A percentile compares a stretch with the other conserved stretches of the same genome.
Conservation (phyloP, 2,329 filamentous ascomycete genomes). For the Trichoderma endophyticum region DNA sequence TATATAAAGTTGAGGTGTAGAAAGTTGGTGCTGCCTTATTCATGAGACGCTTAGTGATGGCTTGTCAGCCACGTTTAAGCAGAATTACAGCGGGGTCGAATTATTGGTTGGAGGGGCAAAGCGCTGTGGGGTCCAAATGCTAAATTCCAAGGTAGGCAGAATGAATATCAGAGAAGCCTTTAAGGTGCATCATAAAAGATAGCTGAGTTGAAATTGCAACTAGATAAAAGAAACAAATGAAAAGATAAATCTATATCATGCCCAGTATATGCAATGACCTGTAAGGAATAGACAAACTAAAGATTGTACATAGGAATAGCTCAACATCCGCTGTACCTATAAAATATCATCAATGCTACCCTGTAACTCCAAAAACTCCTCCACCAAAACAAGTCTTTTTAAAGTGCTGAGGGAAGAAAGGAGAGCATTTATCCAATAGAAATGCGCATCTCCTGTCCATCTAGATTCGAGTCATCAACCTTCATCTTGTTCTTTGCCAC, state of each 20-base stretch:
- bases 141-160: too few species aligned
- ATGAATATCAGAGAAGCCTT: too few species aligned
- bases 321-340: background rate
- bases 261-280: background rate
- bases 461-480: background rate
- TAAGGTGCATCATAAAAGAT: background rate
- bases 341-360: conserved; percentile 1
- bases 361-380: background rate
- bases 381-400: background rate
- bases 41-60: conserved; percentile 1
- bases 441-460: background rate
- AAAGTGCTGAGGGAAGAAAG: background rate
- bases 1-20: background rate
- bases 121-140: background rate
- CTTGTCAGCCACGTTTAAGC: conserved; percentile 1
- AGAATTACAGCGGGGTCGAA: background rate
- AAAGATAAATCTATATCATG: background rate
- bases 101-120: background rate
- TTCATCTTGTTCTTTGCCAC: background rate
- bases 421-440: background rate
- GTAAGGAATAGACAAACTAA: background rate
- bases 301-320: conserved; percentile 4
- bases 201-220: background rate
- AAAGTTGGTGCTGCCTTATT: background rate
- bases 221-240: background rate